Base-by-base conservation (phyloP, 2,329 filamentous ascomycete species). In the Calonectria henricotiae region DNA sequence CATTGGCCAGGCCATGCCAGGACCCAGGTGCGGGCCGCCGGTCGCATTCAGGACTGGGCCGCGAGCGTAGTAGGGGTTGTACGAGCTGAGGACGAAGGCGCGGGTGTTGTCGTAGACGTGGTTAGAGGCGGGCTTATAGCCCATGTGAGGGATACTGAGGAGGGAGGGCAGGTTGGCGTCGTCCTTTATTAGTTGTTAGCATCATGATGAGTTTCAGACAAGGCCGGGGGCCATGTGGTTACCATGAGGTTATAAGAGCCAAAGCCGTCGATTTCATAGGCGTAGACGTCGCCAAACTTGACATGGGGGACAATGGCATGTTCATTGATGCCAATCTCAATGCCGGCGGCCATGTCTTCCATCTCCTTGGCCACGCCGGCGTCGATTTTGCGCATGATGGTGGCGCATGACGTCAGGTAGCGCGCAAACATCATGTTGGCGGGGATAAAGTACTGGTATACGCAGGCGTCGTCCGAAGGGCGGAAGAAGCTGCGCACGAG, bases 1-100 rank as follows among this genome's bases (percentile, higher is more conserved):
- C 94, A 97, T 97, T 1, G 95, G 94, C 95, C 95, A 97, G 17
- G 93, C 94, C 78, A 92, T 91, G 69, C 91, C 88, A 2, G 94
- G 88, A 0, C 87, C 86, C 9, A 85, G 80, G 74, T 89, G 87
- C 27, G 87, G 87, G 0, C 87, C 87, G 13, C 88, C 88, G 0
- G 86, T 84, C 32, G 85, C 84, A 71, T 84, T 87, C 71, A 89
- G 80, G 17, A 87, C 84, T 3, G 86, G 86, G 0, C 88, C 88
- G 23, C 83, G 83, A 82, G 88, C 87, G 69, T 85, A 97, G 80
- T 95, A 96, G 0, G 93, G 93, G 76, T 96, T 96, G 0, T 90
- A 91, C 1, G 86, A 81, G 65, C 89, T 88, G 47, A 95, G 86
- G 67, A 95, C 90, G 88, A 95, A 95, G 73, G 89, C 89, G 71